Base-by-base conservation (phyloP, 768 basidiomycete genomes). In the Amanita molliuscula region DNA sequence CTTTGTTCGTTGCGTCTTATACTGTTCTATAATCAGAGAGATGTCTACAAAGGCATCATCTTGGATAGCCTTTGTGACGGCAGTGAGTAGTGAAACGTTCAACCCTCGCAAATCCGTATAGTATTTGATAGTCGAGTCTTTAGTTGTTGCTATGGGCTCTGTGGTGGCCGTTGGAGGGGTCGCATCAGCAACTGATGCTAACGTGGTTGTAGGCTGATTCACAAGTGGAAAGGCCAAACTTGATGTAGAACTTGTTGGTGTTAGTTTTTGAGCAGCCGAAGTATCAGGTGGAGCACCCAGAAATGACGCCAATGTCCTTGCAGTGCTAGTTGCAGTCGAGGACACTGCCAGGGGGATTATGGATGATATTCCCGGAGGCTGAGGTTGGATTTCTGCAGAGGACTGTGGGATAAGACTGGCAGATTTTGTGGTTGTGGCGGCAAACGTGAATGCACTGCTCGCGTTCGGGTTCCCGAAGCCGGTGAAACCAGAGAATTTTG, bases 51-150 rank as follows among this genome's bases (percentile, higher is more conserved):
- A 88, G 2, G 86, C 82, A 63, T 89, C 85, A 13, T 73, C 67
- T 44, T 83, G 77, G 18, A 85, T 68, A 18, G 77, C 75, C 52
- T 75, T 74, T 26, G 75, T 69, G 48, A 86, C 61, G 11, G 76
- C 72, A n/a, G 74, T 67, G 20, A 84, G 60, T 53, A 88, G 68
- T 2, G 83, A 84, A 29, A 74, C 64, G 58, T 89, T 89, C 36
- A 89, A 71, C 11, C 85, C 86, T 31, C 87, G 80, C n/a, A 89
- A 73, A 21, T 79, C 76, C 35, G 67, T 76, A 65, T 79, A 87
- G 59, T 82, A 87, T 47, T 77, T 76, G 13, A 78, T 56, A 18
- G 41, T 42, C 31, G 73, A 70, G 13, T 57, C 56, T 28, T 66
- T 58, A 33, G 64, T 59, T 15, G 55, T 62, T 54, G 64, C 58